These are phyloP conservation scores for Ceratocystis diversiconidia DNA, from an alignment of 2,329 filamentous ascomycete genomes.

Conservation along the genomic window DNA sequence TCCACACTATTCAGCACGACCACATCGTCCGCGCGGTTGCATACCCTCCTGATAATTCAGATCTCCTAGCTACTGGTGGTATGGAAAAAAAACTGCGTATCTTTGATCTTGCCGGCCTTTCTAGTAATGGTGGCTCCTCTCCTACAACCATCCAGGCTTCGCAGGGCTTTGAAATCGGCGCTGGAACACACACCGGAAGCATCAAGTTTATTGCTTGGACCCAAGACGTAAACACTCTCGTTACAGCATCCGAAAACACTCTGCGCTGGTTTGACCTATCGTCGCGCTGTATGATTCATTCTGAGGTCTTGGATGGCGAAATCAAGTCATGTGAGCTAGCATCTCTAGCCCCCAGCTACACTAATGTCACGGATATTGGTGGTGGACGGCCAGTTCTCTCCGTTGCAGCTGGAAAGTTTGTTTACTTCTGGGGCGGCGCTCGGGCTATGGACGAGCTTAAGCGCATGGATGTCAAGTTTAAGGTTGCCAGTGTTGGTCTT, in stretches of 20 bases:
- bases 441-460: slow-evolving; percentile 62
- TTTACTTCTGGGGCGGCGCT: slow-evolving; percentile 77
- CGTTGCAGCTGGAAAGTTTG: slow-evolving; percentile 84
- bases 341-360: slow-evolving; percentile 44
- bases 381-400: slow-evolving; percentile 61
- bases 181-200: slow-evolving; percentile 65
- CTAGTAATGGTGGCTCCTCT: slow-evolving; percentile 24
- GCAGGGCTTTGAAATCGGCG: slow-evolving; percentile 71
- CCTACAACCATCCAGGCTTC: slow-evolving; percentile 36
- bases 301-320: slow-evolving; percentile 65
- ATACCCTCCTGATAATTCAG: slow-evolving; percentile 66
- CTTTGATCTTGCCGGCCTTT: slow-evolving; percentile 63
- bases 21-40: slow-evolving; percentile 93
- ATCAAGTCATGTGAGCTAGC: slow-evolving; percentile 90
- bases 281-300: slow-evolving; percentile 57
- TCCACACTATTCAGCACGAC: slow-evolving; percentile 76
- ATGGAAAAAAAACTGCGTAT: slow-evolving; percentile 94
- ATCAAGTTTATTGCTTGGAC: slow-evolving; percentile 98
- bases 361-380: slow-evolving; percentile 47
- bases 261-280: slow-evolving; percentile 91
- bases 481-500: slow-evolving; percentile 79
- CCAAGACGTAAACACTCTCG: slow-evolving; percentile 69
- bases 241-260: slow-evolving; percentile 83
- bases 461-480: slow-evolving; percentile 63
- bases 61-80: slow-evolving; percentile 84